These are phyloP conservation scores for Colletotrichum kahawae DNA, from an alignment of 2,329 filamentous ascomycete genomes.

Conservation along the genomic window DNA sequence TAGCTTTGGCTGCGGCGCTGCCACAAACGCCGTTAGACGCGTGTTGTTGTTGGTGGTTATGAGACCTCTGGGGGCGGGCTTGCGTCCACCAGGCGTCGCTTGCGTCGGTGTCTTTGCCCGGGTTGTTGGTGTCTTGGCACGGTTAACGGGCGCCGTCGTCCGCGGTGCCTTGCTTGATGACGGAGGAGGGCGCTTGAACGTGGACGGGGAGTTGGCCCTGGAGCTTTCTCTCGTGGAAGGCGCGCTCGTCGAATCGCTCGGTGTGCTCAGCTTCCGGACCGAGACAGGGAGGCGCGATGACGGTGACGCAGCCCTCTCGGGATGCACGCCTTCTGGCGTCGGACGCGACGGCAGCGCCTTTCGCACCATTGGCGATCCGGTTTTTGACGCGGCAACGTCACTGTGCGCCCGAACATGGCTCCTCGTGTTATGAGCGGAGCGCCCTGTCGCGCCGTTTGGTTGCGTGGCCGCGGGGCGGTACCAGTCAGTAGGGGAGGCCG, in stretches of 20 bases:
- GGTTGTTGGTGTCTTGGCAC: constrained; percentile 48
- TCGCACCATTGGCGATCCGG: constrained; percentile 33
- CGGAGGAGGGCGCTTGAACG: constrained; percentile 44
- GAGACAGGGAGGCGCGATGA: constrained; percentile 53
- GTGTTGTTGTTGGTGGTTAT: constrained; percentile 56
- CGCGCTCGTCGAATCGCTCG: constrained; percentile 34
- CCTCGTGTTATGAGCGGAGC: constrained; percentile 25
- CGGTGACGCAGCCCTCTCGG: constrained; percentile 29
- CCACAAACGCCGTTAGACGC: constrained; percentile 76
- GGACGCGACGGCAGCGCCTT: constrained; percentile 33
- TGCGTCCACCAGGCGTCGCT: constrained; percentile 36
- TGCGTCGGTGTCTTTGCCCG: constrained; percentile 50
- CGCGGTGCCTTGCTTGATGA: constrained; percentile 45
- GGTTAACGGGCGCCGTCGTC: constrained; percentile 42
- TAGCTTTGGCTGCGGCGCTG: constrained; percentile 70
- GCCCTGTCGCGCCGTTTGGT: constrained; percentile 19
- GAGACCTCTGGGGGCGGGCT: constrained; percentile 45
- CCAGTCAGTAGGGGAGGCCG: constrained; percentile 71
- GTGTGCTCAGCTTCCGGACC: constrained; percentile 41
- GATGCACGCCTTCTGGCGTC: constrained; percentile 27
- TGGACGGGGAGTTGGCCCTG: constrained; percentile 60
- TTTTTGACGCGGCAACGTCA: constrained; percentile 54
- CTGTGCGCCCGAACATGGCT: constrained; percentile 61
- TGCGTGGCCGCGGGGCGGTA: constrained; percentile 50
- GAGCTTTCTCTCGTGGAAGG: constrained; percentile 44